Percentiles rank a stretch among this genome's conserved stretches.
These are phyloP conservation scores for Trichophyton simii DNA, from an alignment of 2,329 filamentous ascomycete genomes.

Conservation along the genomic window DNA sequence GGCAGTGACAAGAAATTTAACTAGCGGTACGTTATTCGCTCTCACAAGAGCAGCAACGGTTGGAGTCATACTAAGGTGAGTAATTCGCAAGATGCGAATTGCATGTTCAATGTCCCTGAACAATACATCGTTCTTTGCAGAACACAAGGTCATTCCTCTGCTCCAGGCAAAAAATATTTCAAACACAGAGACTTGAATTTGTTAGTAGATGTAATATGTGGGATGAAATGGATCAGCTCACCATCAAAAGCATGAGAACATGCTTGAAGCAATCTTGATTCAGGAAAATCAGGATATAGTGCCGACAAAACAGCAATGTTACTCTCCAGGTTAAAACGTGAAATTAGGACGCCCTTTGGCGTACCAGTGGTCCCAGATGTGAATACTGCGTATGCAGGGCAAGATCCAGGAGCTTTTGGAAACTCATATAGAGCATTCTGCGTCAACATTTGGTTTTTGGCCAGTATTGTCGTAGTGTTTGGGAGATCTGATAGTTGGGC, in stretches of 20 bases:
- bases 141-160: constrained; percentile 64
- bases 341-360: constrained; percentile 70
- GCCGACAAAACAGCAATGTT: constrained; percentile 56
- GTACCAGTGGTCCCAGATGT: constrained; percentile 71
- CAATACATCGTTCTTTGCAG: constrained; percentile 59
- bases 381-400: constrained; percentile 65
- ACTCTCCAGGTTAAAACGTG: constrained; percentile 61
- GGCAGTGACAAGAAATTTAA: constrained; percentile 66
- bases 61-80: constrained; percentile 74
- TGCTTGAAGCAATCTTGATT: constrained; percentile 59
- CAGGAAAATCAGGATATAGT: constrained; percentile 48
- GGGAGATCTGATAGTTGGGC: neutral
- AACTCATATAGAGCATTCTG: constrained; percentile 13
- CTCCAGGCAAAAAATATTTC: constrained; percentile 82
- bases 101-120: constrained; percentile 59
- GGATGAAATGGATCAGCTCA: constrained; percentile 13
- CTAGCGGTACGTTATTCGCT: constrained; percentile 54
- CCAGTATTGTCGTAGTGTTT: neutral
- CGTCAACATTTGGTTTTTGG: neutral
- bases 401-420: constrained; percentile 21
- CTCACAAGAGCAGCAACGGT: constrained; percentile 68
- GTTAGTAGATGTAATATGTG: constrained; percentile 11
- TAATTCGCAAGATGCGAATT: constrained; percentile 52
- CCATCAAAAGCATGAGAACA: constrained; percentile 74
- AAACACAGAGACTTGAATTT: constrained; percentile 60